Evolutionary conservation across 1,284 basidiomycete genomes (phyloP).

Genomic region (Phylloporus gajari): DNA sequence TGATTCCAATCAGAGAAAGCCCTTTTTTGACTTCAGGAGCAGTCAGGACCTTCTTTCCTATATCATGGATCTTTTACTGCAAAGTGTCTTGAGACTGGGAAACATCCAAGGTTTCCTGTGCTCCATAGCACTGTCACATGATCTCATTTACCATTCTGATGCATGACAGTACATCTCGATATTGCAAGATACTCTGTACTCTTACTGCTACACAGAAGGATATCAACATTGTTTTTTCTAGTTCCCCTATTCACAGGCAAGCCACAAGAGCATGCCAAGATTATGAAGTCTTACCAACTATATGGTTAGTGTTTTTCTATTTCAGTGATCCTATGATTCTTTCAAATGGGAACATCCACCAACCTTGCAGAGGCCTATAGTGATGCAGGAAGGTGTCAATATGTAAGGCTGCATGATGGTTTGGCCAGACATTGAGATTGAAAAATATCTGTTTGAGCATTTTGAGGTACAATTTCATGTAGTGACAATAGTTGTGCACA

Average conservation of each 20-base stretch:
- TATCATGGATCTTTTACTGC: too few species aligned
- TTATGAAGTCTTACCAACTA: not conserved
- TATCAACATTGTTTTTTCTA: not conserved
- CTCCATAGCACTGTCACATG: too few species aligned
- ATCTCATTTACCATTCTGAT: too few species aligned
- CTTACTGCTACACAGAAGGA: not conserved
- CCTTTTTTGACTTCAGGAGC: too few species aligned
- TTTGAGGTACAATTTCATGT: not conserved
- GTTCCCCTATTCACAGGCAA: not conserved
- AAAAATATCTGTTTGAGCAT: not conserved
- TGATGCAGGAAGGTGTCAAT: not conserved
- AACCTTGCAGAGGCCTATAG: not conserved
- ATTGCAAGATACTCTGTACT: not conserved
- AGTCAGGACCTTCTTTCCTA: too few species aligned
- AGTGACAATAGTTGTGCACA: not conserved
- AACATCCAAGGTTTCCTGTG: not conserved
- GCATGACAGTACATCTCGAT: not conserved
- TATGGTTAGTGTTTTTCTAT: not conserved
- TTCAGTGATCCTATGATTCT: not conserved
- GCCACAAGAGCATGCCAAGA: not conserved
- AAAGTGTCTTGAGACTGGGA: too few species aligned
- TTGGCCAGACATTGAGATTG: not conserved
- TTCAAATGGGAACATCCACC: slow-evolving; percentile 5
- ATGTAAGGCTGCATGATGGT: slow-evolving; percentile 2
- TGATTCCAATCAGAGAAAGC: too few species aligned